Conservation (phyloP, 306 rosid species). For the Fagus crenata region DNA sequence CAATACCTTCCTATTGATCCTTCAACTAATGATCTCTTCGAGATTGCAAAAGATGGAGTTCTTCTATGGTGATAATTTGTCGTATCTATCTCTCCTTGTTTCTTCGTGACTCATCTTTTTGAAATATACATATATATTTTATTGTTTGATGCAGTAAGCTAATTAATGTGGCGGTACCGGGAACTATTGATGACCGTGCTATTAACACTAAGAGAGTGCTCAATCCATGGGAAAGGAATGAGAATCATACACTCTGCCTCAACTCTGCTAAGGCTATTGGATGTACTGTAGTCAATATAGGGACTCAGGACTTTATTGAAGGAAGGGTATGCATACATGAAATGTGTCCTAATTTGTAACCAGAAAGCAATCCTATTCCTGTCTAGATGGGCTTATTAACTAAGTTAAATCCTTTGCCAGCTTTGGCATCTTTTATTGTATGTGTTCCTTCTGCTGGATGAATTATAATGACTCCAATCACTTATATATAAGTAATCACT, state of each 20-base stretch:
- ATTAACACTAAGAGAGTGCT: constrained; percentile 82
- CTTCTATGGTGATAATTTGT: constrained; percentile 71
- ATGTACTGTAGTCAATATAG: constrained; percentile 94
- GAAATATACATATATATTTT: constrained; percentile 5
- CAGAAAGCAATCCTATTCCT: too few relatives aligned
- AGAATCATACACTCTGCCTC: constrained; percentile 94
- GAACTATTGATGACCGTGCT: constrained; percentile 92
- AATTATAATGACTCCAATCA: not conserved
- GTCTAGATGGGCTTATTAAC: too few relatives aligned
- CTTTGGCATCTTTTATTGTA: not conserved
- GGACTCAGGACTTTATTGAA: constrained; percentile 95
- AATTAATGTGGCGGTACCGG: constrained; percentile 94
- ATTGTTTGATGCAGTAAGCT: constrained; percentile 69
- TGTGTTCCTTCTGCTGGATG: not conserved
- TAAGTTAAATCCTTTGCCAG: too few relatives aligned
- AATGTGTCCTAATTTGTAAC: not conserved
- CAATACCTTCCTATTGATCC: constrained; percentile 86
- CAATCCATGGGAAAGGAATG: constrained; percentile 99
- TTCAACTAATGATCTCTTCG: constrained; percentile 82
- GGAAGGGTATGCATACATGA: constrained; percentile 75
- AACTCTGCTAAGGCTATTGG: constrained; percentile 99
- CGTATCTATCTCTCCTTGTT: not conserved
- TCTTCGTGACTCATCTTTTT: constrained; percentile 4
- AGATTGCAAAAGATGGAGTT: constrained; percentile 89
- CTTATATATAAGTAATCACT: not conserved